Base-by-base conservation (phyloP, 2,329 filamentous ascomycete genomes). In the Leptographium flavum region DNA sequence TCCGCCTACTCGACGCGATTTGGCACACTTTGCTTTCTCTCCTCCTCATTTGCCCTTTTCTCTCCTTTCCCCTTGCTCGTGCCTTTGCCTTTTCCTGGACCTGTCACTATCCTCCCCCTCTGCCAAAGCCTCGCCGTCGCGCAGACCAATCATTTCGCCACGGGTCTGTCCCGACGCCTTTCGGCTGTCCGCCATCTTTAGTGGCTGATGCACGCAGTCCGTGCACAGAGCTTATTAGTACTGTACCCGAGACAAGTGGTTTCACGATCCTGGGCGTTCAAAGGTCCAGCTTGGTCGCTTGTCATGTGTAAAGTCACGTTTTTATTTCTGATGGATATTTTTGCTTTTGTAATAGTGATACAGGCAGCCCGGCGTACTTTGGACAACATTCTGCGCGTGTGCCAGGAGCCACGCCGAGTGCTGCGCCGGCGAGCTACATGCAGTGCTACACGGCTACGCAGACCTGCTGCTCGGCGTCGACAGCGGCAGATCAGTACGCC, bases 111-210 rank as follows among this genome's bases (percentile, higher is more conserved):
- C 35, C n/a, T n/a, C 13, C 15, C 17, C 8, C 27, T 14, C 17
- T 27, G 21, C 27, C 13, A 8, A 39, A 45, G 47, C 47, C 49
- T 49, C 35, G 42, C 35, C 41, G 31, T 13, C 13, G 28, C 31
- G 43, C 39, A 39, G 31, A 33, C 50, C 48, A 52, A 52, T 52
- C 50, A 52, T 50, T 50, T 48, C 15, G 43, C 48, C 50, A 52
- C 50, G 50, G 31, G 50, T 39, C 27, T n/a, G 35, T 28, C 10
- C 14, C 22, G 30, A 8, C 36, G 27, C 8, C 5, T 30, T 21
- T 39, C 28, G 35, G 37, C 37, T 21, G 28, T 28, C 43, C 21
- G 23, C 35, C 14, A 15, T 11, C 19, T 27, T 39, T 39, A 39
- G 37, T 23, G 13, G 35, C 19, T 3, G 31, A 32, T 32, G 31